Evolutionary conservation across 306 rosid genomes (phyloP).

Genomic region (Cyamopsis tetragonoloba): DNA sequence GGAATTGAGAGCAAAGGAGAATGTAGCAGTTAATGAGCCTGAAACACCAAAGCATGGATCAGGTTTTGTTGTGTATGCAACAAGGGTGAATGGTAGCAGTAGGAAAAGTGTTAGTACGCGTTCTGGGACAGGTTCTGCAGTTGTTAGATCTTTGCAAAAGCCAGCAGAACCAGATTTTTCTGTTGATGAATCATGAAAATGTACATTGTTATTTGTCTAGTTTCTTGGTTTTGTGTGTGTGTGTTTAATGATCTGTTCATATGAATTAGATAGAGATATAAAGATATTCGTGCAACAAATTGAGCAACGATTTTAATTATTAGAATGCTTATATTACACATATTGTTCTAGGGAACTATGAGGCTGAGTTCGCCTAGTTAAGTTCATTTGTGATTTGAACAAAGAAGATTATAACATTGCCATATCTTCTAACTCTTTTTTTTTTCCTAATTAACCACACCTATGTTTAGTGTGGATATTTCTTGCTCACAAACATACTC

Average conservation of each 20-base stretch:
- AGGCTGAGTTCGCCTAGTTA: background rate
- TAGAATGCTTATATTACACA: too few relatives aligned
- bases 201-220: background rate
- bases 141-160: conserved; percentile 57
- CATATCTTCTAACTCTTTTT: too few relatives aligned
- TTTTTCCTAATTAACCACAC: too few relatives aligned
- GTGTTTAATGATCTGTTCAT: background rate
- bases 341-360: too few relatives aligned
- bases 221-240: background rate
- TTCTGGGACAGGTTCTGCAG: conserved; percentile 47
- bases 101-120: conserved; percentile 36
- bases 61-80: conserved; percentile 21
- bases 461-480: too few relatives aligned
- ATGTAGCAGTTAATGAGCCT: conserved; percentile 15
- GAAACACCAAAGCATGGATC: conserved; percentile 18
- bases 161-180: conserved; percentile 81
- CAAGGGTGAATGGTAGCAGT: conserved; percentile 28
- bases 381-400: background rate
- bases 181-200: conserved; percentile 35
- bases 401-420: background rate
- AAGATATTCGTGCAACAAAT: background rate
- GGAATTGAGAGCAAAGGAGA: conserved; percentile 47
- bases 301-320: background rate
- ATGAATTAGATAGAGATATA: conserved; percentile 15
- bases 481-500: too few relatives aligned